Conservation (phyloP, 257 asterid species). For the Solanum sejunctum region DNA sequence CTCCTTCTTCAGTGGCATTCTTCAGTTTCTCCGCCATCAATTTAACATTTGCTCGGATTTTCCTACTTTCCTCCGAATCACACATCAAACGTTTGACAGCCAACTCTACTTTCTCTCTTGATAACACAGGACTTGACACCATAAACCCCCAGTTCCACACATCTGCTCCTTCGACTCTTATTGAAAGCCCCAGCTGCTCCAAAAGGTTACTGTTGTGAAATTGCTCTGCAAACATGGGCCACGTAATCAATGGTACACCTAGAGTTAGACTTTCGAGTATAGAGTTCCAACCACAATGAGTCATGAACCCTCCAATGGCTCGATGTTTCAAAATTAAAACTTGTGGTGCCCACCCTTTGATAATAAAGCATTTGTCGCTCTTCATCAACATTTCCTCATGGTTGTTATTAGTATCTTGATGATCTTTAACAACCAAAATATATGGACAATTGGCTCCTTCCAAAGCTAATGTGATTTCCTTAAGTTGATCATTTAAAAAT, state of each 20-base stretch:
- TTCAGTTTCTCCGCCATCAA: not conserved
- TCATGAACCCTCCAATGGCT: not conserved
- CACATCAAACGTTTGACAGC: not conserved
- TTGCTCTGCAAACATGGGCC: not conserved
- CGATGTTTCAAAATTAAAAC: not conserved
- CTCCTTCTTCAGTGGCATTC: not conserved
- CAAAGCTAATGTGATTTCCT: not conserved
- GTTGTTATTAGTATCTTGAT: not conserved
- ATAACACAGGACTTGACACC: not conserved
- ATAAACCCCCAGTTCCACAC: not conserved
- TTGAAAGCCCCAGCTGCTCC: not conserved
- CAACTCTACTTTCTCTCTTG: not conserved
- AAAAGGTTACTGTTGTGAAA: not conserved
- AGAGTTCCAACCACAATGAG: not conserved
- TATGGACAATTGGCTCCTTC: not conserved
- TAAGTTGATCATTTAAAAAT: not conserved
- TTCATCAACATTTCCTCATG: not conserved
- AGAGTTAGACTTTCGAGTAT: not conserved
- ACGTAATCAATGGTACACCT: not conserved
- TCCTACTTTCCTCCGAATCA: not conserved
- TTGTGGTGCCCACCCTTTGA: not conserved
- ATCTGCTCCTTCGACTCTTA: not conserved
- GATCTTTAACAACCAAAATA: not conserved
- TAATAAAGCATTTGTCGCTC: not conserved
- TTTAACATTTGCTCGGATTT: not conserved